A percentile compares a stretch with the other conserved stretches of the same genome.
Evolutionary conservation across 805 yeast genomes (phyloP).

Genomic region (Wickerhamiella alocasiicola): DNA sequence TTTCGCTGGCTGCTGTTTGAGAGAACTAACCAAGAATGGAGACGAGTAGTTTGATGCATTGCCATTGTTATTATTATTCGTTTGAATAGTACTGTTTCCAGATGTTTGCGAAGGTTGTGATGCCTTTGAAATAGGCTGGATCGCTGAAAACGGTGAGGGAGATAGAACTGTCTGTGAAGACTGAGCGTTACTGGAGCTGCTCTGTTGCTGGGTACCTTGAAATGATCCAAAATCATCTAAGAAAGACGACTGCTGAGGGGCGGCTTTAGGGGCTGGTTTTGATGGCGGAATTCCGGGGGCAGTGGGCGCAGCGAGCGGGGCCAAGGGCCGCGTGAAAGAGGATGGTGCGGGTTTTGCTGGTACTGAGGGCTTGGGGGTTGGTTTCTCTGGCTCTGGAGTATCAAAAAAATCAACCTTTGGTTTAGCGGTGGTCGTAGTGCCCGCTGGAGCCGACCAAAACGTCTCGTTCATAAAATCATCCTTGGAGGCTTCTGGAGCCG

Average conservation of each 20-base stretch:
- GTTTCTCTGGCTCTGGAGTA: not conserved
- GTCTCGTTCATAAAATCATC: constrained; percentile 2
- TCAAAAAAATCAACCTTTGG: constrained; percentile 4
- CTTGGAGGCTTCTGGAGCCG: not conserved
- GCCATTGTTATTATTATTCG: too few relatives aligned
- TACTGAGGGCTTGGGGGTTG: too few relatives aligned
- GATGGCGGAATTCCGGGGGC: too few relatives aligned
- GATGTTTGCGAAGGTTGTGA: too few relatives aligned
- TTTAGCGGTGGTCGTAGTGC: not conserved
- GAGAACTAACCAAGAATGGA: constrained; percentile 6
- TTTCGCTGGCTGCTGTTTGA: not conserved
- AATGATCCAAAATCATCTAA: not conserved
- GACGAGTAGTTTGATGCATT: too few relatives aligned
- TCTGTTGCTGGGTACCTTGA: not conserved
- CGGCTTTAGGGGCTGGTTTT: not conserved
- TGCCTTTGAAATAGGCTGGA: too few relatives aligned
- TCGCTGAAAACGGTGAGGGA: too few relatives aligned
- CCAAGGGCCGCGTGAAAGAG: too few relatives aligned
- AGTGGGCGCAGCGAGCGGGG: too few relatives aligned
- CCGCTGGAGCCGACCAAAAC: not conserved
- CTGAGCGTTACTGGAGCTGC: not conserved
- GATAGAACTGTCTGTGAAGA: too few relatives aligned
- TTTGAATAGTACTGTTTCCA: too few relatives aligned
- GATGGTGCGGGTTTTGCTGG: too few relatives aligned
- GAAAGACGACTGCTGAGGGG: not conserved